These are phyloP conservation scores for Aspergillus melleus DNA, from an alignment of 2,329 filamentous ascomycete species.

Conservation along the genomic window DNA sequence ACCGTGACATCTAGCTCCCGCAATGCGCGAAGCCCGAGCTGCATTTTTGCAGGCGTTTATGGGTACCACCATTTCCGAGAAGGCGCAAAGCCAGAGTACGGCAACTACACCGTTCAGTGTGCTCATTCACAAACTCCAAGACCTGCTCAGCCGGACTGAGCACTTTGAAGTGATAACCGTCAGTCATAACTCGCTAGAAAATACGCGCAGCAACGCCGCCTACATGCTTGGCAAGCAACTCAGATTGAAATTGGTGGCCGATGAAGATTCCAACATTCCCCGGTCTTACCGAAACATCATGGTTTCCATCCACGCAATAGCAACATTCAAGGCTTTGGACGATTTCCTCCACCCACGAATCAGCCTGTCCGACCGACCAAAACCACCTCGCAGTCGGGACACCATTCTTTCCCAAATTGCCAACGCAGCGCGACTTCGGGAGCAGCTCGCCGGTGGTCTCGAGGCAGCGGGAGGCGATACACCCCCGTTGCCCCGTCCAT, in stretches of 20 bases:
- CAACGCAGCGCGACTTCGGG: constrained; percentile 65
- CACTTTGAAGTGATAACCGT: constrained; percentile 98
- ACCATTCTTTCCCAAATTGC: constrained; percentile 72
- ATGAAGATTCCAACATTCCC: constrained; percentile 84
- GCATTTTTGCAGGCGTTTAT: constrained; percentile 93
- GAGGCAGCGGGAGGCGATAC: constrained; percentile 36
- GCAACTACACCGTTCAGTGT: constrained; percentile 84
- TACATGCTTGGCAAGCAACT: constrained; percentile 98
- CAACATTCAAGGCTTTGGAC: constrained; percentile 94
- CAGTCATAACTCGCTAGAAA: constrained; percentile 87
- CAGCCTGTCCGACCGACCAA: constrained; percentile 72
- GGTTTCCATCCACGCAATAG: constrained; percentile 97
- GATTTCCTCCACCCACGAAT: constrained; percentile 94
- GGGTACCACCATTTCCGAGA: constrained; percentile 63
- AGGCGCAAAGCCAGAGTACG: constrained; percentile 63
- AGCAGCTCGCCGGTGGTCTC: constrained; percentile 41
- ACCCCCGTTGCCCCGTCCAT: constrained; percentile 19
- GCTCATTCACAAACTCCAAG: constrained; percentile 90
- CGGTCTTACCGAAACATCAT: constrained; percentile 88
- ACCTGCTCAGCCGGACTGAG: constrained; percentile 91
- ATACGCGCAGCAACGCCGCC: constrained; percentile 83
- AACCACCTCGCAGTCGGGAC: constrained; percentile 58
- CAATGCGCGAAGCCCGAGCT: constrained; percentile 63
- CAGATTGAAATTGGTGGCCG: constrained; percentile 81
- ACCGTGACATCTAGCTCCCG: constrained; percentile 15